Percentiles rank a stretch among this genome's conserved stretches.
Evolutionary conservation across 805 yeast species (phyloP).

Genomic region (Metschnikowia arizonensis): DNA sequence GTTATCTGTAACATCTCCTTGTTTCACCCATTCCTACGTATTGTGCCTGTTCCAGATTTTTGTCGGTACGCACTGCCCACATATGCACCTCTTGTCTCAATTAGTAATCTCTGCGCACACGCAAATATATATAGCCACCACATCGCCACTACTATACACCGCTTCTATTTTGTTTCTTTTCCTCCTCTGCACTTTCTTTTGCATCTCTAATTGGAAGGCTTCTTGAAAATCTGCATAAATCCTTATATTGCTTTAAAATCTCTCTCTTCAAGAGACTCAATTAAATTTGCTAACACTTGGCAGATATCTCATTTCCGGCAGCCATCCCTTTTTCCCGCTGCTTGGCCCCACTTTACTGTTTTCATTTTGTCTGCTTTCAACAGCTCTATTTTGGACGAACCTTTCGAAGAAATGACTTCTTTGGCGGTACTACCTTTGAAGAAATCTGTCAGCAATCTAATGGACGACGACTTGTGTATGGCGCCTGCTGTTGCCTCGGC

Average conservation of each 20-base stretch:
- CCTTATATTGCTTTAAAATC: not conserved
- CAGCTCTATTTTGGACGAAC: not conserved
- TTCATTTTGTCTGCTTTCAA: not conserved
- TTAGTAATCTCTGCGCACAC: constrained; percentile 12
- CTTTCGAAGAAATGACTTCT: constrained; percentile 40
- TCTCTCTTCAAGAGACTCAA: not conserved
- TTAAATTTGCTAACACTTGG: not conserved
- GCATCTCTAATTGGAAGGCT: not conserved
- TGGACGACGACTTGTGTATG: constrained; percentile 57
- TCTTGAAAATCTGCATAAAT: not conserved
- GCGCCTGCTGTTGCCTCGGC: constrained; percentile 11
- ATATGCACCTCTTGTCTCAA: constrained; percentile 7
- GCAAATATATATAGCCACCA: constrained; percentile 12
- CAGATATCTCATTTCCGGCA: not conserved
- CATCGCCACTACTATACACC: constrained; percentile 1
- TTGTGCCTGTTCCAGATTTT: not conserved
- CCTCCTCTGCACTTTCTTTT: not conserved
- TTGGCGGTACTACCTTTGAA: constrained; percentile 49
- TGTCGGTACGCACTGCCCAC: constrained; percentile 6
- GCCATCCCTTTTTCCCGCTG: not conserved
- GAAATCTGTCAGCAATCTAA: constrained; percentile 52
- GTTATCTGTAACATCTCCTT: not conserved
- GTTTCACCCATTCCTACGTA: not conserved
- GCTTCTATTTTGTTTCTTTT: not conserved
- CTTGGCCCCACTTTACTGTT: not conserved